A percentile compares a stretch with the other conserved stretches of the same genome.
These are phyloP conservation scores for Camellia oleifera DNA, from an alignment of 179 eudicot species.

Conservation along the genomic window DNA sequence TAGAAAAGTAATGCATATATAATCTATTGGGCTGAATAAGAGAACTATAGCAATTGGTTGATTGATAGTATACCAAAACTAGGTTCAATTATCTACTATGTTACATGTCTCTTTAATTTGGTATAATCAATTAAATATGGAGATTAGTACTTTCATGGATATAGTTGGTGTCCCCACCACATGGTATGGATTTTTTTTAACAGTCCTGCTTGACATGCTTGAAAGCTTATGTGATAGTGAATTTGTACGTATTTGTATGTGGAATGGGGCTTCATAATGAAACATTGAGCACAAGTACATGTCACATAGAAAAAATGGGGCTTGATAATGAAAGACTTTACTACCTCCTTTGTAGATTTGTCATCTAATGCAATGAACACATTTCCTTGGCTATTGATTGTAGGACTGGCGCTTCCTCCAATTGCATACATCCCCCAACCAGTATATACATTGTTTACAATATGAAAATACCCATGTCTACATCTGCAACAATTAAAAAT, in stretches of 20 bases:
- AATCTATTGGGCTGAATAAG: too few relatives aligned
- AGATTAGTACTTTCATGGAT: background rate
- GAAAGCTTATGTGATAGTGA: background rate
- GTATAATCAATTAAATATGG: background rate
- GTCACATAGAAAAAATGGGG: too few relatives aligned
- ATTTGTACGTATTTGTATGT: background rate
- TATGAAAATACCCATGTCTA: slow-evolving; percentile 40
- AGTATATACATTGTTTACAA: slow-evolving; percentile 37
- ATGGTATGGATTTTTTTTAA: background rate
- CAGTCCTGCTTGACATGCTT: background rate
- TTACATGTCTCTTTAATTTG: background rate
- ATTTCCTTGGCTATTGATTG: slow-evolving; percentile 44
- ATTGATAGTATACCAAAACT: too few relatives aligned
- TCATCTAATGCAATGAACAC: slow-evolving; percentile 34
- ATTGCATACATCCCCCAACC: slow-evolving; percentile 40
- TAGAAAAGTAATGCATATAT: too few relatives aligned
- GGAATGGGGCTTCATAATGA: background rate
- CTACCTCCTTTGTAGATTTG: slow-evolving; percentile 28
- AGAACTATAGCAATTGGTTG: too few relatives aligned
- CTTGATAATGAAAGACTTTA: background rate
- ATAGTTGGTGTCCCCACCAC: background rate
- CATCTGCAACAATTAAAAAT: slow-evolving; percentile 24
- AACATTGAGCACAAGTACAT: too few relatives aligned
- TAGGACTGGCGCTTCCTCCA: slow-evolving; percentile 43
- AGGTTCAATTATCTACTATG: background rate